phyloP scores from a whole-genome alignment of 1,139 yeast genomes.

The Nadsonia commutata region DNA sequence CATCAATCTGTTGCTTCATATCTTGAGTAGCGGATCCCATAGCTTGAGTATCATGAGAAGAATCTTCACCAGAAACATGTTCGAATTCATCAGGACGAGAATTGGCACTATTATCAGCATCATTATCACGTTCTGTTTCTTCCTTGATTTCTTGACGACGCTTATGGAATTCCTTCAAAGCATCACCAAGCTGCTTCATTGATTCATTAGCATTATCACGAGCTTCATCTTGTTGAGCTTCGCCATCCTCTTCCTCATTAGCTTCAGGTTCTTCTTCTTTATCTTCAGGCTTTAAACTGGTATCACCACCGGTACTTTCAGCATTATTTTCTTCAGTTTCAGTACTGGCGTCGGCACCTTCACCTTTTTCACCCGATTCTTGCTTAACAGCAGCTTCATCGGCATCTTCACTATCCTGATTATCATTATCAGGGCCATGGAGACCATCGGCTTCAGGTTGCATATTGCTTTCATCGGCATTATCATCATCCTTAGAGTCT shows the following conservation, averaged over 20 bases:
- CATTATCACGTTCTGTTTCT: conserved; percentile 21
- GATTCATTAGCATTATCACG: conserved; percentile 68
- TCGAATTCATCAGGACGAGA: conserved; percentile 80
- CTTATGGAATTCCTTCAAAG: conserved; percentile 80
- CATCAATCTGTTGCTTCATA: conserved; percentile 63
- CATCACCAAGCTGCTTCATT: conserved; percentile 77
- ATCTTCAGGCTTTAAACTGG: conserved; percentile 36
- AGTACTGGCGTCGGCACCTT: conserved; percentile 62
- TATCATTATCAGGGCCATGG: conserved; percentile 34
- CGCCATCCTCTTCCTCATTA: conserved; percentile 16
- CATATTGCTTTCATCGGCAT: conserved; percentile 42
- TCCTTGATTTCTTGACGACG: conserved; percentile 71
- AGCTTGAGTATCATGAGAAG: conserved; percentile 74
- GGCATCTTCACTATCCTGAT: conserved; percentile 26
- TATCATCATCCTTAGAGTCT: conserved; percentile 62
- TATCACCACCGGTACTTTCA: conserved; percentile 41
- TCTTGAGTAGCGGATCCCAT: conserved; percentile 80
- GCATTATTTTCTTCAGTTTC: conserved; percentile 53
- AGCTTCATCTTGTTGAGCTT: conserved; percentile 35
- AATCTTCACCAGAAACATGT: conserved; percentile 68
- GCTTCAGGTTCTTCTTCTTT: conserved; percentile 19
- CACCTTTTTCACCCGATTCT: conserved; percentile 54
- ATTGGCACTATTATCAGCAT: conserved; percentile 35
- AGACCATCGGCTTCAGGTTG: conserved; percentile 22
- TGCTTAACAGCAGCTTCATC: conserved; percentile 46